Conservation (phyloP, 495 filamentous ascomycete genomes). For the Aspergillus hancockii region DNA sequence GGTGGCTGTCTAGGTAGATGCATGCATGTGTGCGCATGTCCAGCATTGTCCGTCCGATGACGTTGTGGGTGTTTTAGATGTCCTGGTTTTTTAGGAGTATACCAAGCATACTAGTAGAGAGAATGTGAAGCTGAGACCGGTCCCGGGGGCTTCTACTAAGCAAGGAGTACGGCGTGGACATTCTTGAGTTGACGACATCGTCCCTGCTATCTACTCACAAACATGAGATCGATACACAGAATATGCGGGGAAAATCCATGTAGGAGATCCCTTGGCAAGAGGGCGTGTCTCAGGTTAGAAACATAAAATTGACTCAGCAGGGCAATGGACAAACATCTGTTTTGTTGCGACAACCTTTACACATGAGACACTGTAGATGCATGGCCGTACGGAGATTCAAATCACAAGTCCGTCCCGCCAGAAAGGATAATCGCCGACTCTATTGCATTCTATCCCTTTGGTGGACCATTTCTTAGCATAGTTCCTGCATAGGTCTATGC, state of each 20-base stretch:
- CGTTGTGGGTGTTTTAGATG: neutral
- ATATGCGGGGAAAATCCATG: slow-evolving; percentile 12
- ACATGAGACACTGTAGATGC: neutral
- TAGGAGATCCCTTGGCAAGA: slow-evolving; percentile 13
- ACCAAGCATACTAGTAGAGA: neutral
- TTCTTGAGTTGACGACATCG: neutral
- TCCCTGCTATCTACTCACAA: neutral
- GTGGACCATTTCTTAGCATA: neutral
- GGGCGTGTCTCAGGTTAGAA: neutral
- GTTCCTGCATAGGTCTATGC: neutral
- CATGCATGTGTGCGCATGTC: neutral
- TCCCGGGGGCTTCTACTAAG: neutral
- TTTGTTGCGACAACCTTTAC: neutral
- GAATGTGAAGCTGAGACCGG: too few species aligned
- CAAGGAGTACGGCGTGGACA: neutral
- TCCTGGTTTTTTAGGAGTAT: neutral
- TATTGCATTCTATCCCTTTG: neutral
- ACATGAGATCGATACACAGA: neutral
- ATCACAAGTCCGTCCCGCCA: neutral
- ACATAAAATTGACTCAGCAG: neutral
- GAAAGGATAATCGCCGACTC: neutral
- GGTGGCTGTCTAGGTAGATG: neutral
- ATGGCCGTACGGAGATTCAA: neutral
- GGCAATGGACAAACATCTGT: neutral
- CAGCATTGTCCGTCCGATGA: neutral